Evolutionary conservation across 306 rosid genomes (phyloP).

Genomic region (Corylus avellana): DNA sequence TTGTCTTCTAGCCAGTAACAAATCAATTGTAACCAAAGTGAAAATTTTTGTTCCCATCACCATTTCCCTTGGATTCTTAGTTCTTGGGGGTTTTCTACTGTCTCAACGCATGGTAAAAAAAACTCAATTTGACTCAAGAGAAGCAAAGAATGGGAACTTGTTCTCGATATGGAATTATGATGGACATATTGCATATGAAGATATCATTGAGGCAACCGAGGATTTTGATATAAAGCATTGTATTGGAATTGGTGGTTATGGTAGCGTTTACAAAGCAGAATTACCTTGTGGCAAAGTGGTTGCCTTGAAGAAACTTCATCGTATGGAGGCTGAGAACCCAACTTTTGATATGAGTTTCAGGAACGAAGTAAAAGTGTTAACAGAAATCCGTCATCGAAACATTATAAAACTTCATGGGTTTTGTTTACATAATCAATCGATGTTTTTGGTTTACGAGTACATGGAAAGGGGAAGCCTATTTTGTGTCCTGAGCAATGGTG

Average conservation of each 20-base stretch:
- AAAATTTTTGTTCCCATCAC: background rate
- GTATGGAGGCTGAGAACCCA: background rate
- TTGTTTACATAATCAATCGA: slow-evolving; percentile 17
- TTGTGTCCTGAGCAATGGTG: background rate
- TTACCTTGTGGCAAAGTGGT: background rate
- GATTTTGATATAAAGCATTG: background rate
- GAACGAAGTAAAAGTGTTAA: slow-evolving; percentile 20
- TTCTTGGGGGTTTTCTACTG: background rate
- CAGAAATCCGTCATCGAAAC: slow-evolving; percentile 5
- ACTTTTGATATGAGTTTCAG: slow-evolving; percentile 1
- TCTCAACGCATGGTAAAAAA: no score
- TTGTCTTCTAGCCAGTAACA: background rate
- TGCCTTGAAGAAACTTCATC: slow-evolving; percentile 32
- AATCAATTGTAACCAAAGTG: no score
- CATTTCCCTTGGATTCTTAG: background rate
- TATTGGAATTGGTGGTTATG: slow-evolving; percentile 13
- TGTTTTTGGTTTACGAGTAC: slow-evolving; percentile 28
- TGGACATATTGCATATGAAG: background rate
- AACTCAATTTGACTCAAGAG: background rate
- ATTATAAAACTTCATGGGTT: slow-evolving; percentile 24
- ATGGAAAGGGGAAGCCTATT: slow-evolving; percentile 28
- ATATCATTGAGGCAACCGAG: background rate
- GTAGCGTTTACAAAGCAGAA: slow-evolving; percentile 12
- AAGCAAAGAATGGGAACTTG: background rate
- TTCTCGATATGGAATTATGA: background rate